Evolutionary conservation across 2,329 filamentous ascomycete genomes (phyloP).

Genomic region (Orbilia javanica): DNA sequence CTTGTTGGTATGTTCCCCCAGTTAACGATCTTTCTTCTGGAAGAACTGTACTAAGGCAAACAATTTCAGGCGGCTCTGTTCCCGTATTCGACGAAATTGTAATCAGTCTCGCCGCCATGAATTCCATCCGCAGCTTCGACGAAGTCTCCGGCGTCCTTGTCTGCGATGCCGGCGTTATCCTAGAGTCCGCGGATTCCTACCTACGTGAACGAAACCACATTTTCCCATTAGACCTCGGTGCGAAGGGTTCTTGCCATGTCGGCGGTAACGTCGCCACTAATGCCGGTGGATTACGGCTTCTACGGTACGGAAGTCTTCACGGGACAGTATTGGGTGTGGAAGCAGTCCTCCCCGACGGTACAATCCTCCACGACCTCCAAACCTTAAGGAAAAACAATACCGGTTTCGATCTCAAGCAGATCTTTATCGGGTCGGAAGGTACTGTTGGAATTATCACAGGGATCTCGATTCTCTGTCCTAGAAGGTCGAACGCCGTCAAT

Average conservation of each 20-base stretch:
- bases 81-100: constrained; percentile 99
- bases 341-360: constrained; percentile 92
- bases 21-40: neutral
- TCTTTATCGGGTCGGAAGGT: constrained; percentile 95
- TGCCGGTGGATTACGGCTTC: constrained; percentile 87
- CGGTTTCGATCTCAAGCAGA: constrained; percentile 95
- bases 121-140: constrained; percentile 90
- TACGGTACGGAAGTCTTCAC: constrained; percentile 94
- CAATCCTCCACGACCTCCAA: constrained; percentile 87
- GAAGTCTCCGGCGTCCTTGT: constrained; percentile 91
- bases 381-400: constrained; percentile 98
- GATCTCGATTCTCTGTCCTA: constrained; percentile 88
- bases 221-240: constrained; percentile 96
- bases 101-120: constrained; percentile 90
- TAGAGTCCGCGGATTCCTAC: constrained; percentile 88
- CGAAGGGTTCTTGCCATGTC: constrained; percentile 96
- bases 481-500: constrained; percentile 87
- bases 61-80: constrained; percentile 78
- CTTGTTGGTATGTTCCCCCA: constrained; percentile 75
- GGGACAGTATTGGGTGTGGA: constrained; percentile 93
- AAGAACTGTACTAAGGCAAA: neutral
- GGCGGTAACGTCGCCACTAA: constrained; percentile 97
- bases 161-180: constrained; percentile 88
- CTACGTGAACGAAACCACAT: constrained; percentile 86
- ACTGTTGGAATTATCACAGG: constrained; percentile 95